A percentile compares a stretch with the other conserved stretches of the same genome.
Evolutionary conservation across 257 asterid genomes (phyloP).

Genomic region (Jasminum sambac): DNA sequence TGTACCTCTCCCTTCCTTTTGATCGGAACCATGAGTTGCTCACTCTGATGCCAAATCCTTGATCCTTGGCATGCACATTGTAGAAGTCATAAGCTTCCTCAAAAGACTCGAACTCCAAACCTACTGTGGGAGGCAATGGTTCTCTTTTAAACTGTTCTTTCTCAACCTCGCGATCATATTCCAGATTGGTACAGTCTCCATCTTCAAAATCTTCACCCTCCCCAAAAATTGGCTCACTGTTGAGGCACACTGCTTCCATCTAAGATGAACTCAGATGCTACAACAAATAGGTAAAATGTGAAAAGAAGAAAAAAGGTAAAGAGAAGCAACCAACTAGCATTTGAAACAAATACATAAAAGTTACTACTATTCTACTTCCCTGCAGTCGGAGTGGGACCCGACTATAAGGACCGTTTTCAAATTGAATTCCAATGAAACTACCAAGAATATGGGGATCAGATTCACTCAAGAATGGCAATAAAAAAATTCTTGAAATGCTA

Average conservation of each 20-base stretch:
- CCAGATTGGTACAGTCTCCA: conserved; percentile 38
- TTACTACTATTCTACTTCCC: too few relatives aligned
- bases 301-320: background rate
- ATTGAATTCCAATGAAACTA: too few relatives aligned
- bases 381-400: too few relatives aligned
- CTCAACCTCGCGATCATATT: conserved; percentile 29
- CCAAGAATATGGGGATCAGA: too few relatives aligned
- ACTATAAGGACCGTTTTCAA: too few relatives aligned
- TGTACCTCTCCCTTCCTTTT: conserved; percentile 58
- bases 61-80: conserved; percentile 56
- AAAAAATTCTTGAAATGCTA: too few relatives aligned
- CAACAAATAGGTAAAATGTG: conserved; percentile 1
- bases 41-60: conserved; percentile 63
- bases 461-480: too few relatives aligned
- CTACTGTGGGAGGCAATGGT: conserved; percentile 39
- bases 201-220: conserved; percentile 46
- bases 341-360: conserved; percentile 4
- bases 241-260: conserved; percentile 64
- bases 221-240: conserved; percentile 47
- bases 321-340: conserved; percentile 7
- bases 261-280: conserved; percentile 13
- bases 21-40: conserved; percentile 72
- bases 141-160: conserved; percentile 31
- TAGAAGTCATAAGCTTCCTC: conserved; percentile 61
- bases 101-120: conserved; percentile 59